Percentiles rank a stretch among this genome's conserved stretches.
phyloP scores from a whole-genome alignment of 345 rosid species.

The Corymbia maculata region DNA sequence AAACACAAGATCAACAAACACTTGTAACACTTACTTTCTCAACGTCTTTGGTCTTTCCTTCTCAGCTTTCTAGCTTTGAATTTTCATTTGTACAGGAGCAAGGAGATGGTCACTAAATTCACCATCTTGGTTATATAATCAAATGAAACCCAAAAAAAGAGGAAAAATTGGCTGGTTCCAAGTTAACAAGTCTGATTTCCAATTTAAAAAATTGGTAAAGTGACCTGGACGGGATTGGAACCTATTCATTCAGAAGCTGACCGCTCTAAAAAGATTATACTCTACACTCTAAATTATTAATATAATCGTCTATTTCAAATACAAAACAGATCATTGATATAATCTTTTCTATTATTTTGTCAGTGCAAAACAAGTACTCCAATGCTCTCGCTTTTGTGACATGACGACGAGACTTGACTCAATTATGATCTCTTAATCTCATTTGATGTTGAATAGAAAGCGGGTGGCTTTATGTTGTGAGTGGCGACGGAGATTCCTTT shows the following conservation, averaged over 20 bases:
- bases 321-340: background rate
- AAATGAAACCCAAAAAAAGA: background rate
- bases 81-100: background rate
- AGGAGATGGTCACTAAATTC: background rate
- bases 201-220: too few species aligned
- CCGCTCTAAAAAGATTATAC: background rate
- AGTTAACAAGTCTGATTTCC: background rate
- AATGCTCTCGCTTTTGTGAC: background rate
- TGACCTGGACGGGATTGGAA: background rate
- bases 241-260: too few species aligned
- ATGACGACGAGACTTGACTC: too few species aligned
- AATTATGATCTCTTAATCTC: too few species aligned
- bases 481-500: too few species aligned
- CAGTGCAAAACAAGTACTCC: background rate
- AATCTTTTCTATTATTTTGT: background rate
- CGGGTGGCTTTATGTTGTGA: too few species aligned
- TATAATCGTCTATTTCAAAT: background rate
- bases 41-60: too few species aligned
- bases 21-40: background rate
- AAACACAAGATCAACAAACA: background rate
- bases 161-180: too few species aligned
- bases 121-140: too few species aligned
- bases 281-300: background rate
- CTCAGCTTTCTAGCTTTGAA: background rate
- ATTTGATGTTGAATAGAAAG: too few species aligned